Base-by-base conservation (phyloP, 75 land plant species). In the Sequoiadendron giganteum region DNA sequence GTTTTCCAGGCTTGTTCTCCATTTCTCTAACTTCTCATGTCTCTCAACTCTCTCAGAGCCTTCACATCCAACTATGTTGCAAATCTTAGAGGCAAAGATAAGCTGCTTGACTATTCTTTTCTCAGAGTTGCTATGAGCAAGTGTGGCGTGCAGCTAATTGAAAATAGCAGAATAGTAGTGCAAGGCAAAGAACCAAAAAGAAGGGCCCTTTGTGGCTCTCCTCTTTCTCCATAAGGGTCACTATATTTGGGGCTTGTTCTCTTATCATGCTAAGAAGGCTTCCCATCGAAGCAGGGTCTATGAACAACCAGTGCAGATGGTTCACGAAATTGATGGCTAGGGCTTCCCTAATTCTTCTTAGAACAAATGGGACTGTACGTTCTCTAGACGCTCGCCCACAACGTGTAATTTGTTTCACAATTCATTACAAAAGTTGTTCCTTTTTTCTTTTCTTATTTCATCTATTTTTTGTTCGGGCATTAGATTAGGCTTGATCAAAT, bases 151-250 rank as follows among this genome's bases (percentile, higher is more conserved):
- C 56, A 93, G 58, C 3, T 93, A 93, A 81, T 92, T 91, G 77
- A 93, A 93, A 14, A 93, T 89, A 6, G 94, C 94, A 5, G 92
- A 90, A 83, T 93, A 93, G 84, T 89, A 93, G 39, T 93, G 94
- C 85, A 93, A 77, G 36, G 94, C 93, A 93, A 2, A 93, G 90
- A 85, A 93, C 92, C 83, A 93, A 42, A 87, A 93, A 93, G 84
- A 90, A 92, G 0, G 92, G 93, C 7, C 91, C 91, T 48, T 93
- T 93, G 85, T 93, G 94, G 90, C 90, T 93, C 16, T 93, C 94
- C 83, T 93, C 94, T 85, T 93, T 92, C 84, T 93, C 94, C 0
- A 93, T 93, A 82, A 93, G 79, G 21, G 94, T 93, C 47, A 93
- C 87, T 43, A 93, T 92, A 56, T 87, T 92, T 1, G 93, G 93